Evolutionary conservation across 768 basidiomycete species (phyloP).

Genomic region (Imleria badia): DNA sequence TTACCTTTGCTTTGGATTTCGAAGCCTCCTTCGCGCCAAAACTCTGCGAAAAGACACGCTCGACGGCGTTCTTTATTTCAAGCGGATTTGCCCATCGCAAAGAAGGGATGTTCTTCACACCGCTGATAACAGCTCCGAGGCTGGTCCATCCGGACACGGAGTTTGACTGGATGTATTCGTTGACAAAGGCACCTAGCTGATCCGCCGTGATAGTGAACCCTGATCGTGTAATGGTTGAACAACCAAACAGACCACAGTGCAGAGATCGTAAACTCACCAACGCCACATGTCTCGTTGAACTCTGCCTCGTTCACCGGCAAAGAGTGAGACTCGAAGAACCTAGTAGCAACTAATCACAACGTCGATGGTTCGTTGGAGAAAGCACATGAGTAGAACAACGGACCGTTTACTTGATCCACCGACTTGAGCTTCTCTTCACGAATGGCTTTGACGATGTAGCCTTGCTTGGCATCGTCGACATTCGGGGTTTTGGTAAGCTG

Average conservation of each 20-base stretch:
- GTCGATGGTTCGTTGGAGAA: conserved; percentile 2
- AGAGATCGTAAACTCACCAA: conserved; percentile 57
- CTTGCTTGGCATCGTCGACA: conserved; percentile 53
- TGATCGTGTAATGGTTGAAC: conserved; percentile 32
- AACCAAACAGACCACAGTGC: background rate
- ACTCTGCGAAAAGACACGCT: conserved; percentile 59
- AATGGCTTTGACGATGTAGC: conserved; percentile 67
- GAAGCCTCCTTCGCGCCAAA: conserved; percentile 74
- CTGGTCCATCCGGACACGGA: conserved; percentile 69
- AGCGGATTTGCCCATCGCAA: conserved; percentile 83
- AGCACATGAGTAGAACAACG: conserved; percentile 23
- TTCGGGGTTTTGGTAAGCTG: conserved; percentile 53
- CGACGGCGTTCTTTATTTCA: conserved; percentile 80
- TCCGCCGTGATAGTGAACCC: conserved; percentile 76
- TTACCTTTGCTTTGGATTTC: conserved; percentile 68
- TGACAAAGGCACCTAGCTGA: conserved; percentile 57
- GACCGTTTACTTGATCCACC: conserved; percentile 86
- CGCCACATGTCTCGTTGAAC: conserved; percentile 81
- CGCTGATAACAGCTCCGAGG: conserved; percentile 65
- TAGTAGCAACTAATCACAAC: conserved; percentile 49
- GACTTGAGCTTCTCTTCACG: conserved; percentile 71
- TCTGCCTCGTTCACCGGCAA: conserved; percentile 62
- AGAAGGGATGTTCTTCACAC: conserved; percentile 57
- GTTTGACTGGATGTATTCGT: conserved; percentile 55
- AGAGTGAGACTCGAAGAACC: conserved; percentile 64